Conservation (phyloP, 2,329 filamentous ascomycete species). For the Claviceps quebecensis region DNA sequence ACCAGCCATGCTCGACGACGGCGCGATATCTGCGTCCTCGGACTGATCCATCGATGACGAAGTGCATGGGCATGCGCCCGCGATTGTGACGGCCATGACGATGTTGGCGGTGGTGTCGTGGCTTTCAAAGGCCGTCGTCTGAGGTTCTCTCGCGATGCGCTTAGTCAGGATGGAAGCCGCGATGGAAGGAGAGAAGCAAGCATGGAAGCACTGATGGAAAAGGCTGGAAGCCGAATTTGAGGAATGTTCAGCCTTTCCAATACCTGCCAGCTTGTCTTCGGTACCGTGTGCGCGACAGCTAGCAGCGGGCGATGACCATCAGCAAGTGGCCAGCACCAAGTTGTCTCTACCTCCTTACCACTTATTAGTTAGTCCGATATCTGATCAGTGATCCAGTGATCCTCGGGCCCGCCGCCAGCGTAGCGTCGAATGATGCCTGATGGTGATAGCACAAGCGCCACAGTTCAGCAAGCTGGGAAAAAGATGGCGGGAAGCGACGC, state of each 20-base stretch:
- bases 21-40: neutral
- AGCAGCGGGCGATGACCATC: neutral
- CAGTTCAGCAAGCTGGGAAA: too few relatives aligned
- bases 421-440: neutral
- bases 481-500: too few relatives aligned
- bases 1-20: neutral
- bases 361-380: neutral
- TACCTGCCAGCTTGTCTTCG: neutral
- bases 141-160: neutral
- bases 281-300: neutral
- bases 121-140: neutral
- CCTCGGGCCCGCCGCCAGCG: neutral
- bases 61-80: conserved; percentile 1
- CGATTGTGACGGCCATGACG: conserved; percentile 5
- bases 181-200: conserved; percentile 3
- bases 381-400: neutral
- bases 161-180: conserved; percentile 3
- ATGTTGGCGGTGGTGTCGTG: neutral
- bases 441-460: neutral
- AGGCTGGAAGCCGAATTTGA: neutral
- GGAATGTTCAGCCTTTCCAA: neutral
- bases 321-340: neutral
- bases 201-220: neutral
- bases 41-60: neutral
- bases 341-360: neutral